These are phyloP conservation scores for Xylaria sp. DNA, from an alignment of 2,329 filamentous ascomycete species.

Conservation along the genomic window DNA sequence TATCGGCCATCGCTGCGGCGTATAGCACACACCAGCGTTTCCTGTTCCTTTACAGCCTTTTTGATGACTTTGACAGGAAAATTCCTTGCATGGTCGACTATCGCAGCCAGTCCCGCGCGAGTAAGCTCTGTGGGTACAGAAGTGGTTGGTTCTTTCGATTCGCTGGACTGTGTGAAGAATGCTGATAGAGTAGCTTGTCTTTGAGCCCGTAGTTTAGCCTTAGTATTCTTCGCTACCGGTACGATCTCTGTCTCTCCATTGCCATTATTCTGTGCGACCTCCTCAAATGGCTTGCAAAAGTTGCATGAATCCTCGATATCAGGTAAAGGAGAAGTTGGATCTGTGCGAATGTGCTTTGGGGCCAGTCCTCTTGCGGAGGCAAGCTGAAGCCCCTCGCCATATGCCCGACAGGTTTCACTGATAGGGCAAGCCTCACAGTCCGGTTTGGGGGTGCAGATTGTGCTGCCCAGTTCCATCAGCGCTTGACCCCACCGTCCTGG, in stretches of 20 bases:
- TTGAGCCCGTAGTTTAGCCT: slow-evolving; percentile 27
- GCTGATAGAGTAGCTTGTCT: slow-evolving; percentile 46
- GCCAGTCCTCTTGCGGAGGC: slow-evolving; percentile 41
- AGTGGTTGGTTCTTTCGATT: slow-evolving; percentile 23
- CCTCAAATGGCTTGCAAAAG: slow-evolving; percentile 61
- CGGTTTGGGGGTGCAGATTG: slow-evolving; percentile 69
- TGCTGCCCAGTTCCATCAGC: slow-evolving; percentile 73
- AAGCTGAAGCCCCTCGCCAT: slow-evolving; percentile 57
- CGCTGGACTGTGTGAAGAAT: slow-evolving; percentile 43
- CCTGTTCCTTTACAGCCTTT: slow-evolving; percentile 63
- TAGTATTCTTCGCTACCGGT: slow-evolving; percentile 31
- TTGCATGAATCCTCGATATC: slow-evolving; percentile 65
- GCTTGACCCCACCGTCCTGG: slow-evolving; percentile 73
- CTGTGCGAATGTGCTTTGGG: slow-evolving; percentile 18
- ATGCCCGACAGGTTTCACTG: slow-evolving; percentile 62
- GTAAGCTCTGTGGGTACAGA: slow-evolving; percentile 33
- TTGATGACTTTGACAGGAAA: slow-evolving; percentile 65
- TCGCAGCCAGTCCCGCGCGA: slow-evolving; percentile 48
- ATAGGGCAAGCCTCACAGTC: slow-evolving; percentile 65
- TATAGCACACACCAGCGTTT: slow-evolving; percentile 65
- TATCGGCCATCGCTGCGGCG: slow-evolving; percentile 56
- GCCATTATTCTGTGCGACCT: slow-evolving; percentile 40
- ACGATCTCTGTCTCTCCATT: slow-evolving; percentile 39
- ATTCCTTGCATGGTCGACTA: slow-evolving; percentile 59
- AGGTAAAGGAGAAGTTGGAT: background rate